phyloP scores from a whole-genome alignment of 495 filamentous ascomycete species.

The Daldinia loculata region DNA sequence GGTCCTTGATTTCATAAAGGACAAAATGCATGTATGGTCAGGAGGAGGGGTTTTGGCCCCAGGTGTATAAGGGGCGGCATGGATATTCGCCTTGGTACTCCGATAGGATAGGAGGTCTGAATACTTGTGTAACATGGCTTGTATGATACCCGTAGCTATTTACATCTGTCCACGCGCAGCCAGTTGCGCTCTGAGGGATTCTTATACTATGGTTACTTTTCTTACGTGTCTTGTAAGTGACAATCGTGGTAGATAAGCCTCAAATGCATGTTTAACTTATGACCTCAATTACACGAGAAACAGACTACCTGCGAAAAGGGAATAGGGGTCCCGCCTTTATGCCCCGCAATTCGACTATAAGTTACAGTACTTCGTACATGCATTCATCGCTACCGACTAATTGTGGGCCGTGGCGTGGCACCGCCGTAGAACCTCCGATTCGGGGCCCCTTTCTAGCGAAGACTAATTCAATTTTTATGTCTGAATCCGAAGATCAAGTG shows the following conservation, averaged over 20 bases:
- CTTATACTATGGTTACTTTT: neutral
- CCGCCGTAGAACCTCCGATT: slow-evolving; percentile 40
- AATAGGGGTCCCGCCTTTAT: slow-evolving; percentile 21
- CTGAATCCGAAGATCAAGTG: neutral
- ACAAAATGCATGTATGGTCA: neutral
- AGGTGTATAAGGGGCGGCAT: slow-evolving; percentile 8
- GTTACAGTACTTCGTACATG: neutral
- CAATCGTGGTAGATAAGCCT: neutral
- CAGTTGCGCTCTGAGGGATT: neutral
- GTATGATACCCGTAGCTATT: slow-evolving; percentile 9
- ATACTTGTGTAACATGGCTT: neutral
- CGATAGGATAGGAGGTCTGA: neutral
- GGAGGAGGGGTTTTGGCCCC: neutral
- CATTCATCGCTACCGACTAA: neutral
- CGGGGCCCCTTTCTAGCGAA: slow-evolving; percentile 33
- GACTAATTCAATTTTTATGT: slow-evolving; percentile 28
- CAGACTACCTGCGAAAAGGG: neutral
- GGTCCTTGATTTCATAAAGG: slow-evolving; percentile 5
- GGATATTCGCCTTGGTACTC: slow-evolving; percentile 1
- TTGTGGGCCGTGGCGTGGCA: slow-evolving; percentile 30
- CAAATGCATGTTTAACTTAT: neutral
- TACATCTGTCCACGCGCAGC: neutral
- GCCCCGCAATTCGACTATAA: slow-evolving; percentile 12
- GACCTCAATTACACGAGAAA: neutral
- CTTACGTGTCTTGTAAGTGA: neutral